phyloP scores from a whole-genome alignment of 805 yeast genomes.

The Debaryomyces tyrocola region DNA sequence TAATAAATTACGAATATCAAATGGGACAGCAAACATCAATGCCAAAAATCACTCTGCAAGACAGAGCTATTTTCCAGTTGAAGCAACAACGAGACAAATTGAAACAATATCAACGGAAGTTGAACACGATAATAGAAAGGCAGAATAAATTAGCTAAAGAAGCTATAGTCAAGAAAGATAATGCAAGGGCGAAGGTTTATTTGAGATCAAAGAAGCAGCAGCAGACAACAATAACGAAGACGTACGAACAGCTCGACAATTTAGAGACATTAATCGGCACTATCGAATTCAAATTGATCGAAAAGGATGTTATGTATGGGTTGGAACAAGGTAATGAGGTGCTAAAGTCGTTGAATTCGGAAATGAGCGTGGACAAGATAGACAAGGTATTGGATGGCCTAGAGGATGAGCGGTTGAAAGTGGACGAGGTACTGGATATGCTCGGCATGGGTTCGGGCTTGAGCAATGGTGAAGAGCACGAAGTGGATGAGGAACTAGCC shows the following conservation, averaged over 20 bases:
- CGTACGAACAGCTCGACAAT: slow-evolving; percentile 75
- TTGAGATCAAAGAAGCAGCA: slow-evolving; percentile 82
- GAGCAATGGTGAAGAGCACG: slow-evolving; percentile 52
- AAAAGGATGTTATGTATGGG: slow-evolving; percentile 80
- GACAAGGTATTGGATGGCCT: slow-evolving; percentile 82
- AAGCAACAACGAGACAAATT: slow-evolving; percentile 87
- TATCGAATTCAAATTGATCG: slow-evolving; percentile 87
- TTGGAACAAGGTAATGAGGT: slow-evolving; percentile 78
- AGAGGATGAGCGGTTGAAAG: slow-evolving; percentile 78
- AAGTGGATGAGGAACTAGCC: slow-evolving; percentile 64
- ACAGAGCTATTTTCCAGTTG: slow-evolving; percentile 80
- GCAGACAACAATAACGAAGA: slow-evolving; percentile 63
- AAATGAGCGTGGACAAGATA: slow-evolving; percentile 75
- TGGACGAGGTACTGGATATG: slow-evolving; percentile 65
- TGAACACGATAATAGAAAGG: slow-evolving; percentile 54
- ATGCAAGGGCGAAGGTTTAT: slow-evolving; percentile 63
- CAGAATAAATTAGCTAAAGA: slow-evolving; percentile 64
- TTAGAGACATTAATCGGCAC: slow-evolving; percentile 75
- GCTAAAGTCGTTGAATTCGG: slow-evolving; percentile 71
- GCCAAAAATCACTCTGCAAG: slow-evolving; percentile 76
- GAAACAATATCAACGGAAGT: slow-evolving; percentile 64
- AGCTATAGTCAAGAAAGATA: slow-evolving; percentile 53
- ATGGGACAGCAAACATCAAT: slow-evolving; percentile 47
- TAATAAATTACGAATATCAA: too few species aligned
- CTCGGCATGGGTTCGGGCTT: slow-evolving; percentile 43